These are phyloP conservation scores for Leccinum ochraceum DNA, from an alignment of 768 basidiomycete genomes.

Conservation along the genomic window DNA sequence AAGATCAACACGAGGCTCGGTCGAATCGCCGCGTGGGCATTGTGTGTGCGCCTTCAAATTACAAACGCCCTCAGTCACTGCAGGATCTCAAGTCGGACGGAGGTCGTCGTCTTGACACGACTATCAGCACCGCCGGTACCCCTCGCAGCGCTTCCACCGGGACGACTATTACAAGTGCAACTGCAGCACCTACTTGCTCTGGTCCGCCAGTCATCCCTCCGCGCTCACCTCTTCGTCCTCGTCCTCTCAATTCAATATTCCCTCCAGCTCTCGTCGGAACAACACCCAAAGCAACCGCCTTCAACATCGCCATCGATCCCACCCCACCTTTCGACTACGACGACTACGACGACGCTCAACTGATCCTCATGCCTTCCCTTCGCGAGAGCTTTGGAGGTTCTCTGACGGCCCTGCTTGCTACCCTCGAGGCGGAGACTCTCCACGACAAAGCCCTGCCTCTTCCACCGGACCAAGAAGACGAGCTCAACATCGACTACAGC, in stretches of 20 bases:
- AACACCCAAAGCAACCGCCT: conserved; percentile 9
- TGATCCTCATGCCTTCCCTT: conserved; percentile 32
- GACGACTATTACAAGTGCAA: background rate
- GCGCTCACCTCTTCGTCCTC: conserved; percentile 34
- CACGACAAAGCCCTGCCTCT: conserved; percentile 34
- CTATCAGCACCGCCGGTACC: conserved; percentile 11
- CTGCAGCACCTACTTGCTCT: background rate
- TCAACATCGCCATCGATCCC: background rate
- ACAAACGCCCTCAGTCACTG: conserved; percentile 35
- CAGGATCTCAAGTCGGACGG: conserved; percentile 28
- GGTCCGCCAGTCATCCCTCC: conserved; percentile 31
- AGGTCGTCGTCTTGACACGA: conserved; percentile 11
- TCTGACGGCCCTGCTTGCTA: conserved; percentile 32
- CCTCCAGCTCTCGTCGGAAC: conserved; percentile 17
- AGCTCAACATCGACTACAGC: conserved; percentile 20
- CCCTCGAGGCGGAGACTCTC: conserved; percentile 31
- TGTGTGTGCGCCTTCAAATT: conserved; percentile 36
- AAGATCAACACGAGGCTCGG: conserved; percentile 38
- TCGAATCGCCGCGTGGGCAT: conserved; percentile 46
- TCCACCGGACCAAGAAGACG: conserved; percentile 30
- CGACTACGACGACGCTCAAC: conserved; percentile 18
- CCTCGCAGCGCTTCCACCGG: conserved; percentile 13
- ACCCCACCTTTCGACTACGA: conserved; percentile 12
- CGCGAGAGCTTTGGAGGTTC: conserved; percentile 35
- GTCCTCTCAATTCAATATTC: conserved; percentile 17